These are phyloP conservation scores for Lactifluus volemus DNA, from an alignment of 768 basidiomycete genomes.

Conservation along the genomic window DNA sequence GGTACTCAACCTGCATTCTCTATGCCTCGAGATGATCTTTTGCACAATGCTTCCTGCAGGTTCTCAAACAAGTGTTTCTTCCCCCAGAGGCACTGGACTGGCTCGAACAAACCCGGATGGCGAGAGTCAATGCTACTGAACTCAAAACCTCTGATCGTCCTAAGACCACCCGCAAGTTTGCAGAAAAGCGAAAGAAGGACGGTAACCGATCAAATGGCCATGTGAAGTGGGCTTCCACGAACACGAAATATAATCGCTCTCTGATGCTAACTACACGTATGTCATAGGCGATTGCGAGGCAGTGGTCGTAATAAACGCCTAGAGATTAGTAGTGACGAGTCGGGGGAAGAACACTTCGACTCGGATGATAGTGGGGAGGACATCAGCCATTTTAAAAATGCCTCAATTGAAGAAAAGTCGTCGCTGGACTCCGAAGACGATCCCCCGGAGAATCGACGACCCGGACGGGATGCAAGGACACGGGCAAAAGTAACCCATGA, in stretches of 20 bases:
- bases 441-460: slow-evolving; percentile 20
- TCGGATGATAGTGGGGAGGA: slow-evolving; percentile 20
- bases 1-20: slow-evolving; percentile 29
- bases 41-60: slow-evolving; percentile 35
- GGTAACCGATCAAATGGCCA: slow-evolving; percentile 37
- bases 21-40: not conserved
- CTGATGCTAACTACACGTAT: not conserved
- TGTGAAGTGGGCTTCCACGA: slow-evolving; percentile 35
- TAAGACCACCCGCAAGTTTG: slow-evolving; percentile 46
- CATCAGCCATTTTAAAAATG: slow-evolving; percentile 7
- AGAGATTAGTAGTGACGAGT: slow-evolving; percentile 24
- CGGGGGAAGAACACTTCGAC: slow-evolving; percentile 22
- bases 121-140: slow-evolving; percentile 23
- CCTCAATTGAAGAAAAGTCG: slow-evolving; percentile 10
- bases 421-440: slow-evolving; percentile 18
- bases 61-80: slow-evolving; percentile 58
- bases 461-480: slow-evolving; percentile 27
- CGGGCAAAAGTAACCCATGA: slow-evolving; percentile 26
- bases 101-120: slow-evolving; percentile 43
- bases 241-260: not conserved
- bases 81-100: slow-evolving; percentile 49
- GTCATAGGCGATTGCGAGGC: slow-evolving; percentile 20
- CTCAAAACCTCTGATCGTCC: slow-evolving; percentile 16
- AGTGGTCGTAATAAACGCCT: slow-evolving; percentile 23
- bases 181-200: slow-evolving; percentile 48